Evolutionary conservation across 2,329 filamentous ascomycete species (phyloP).

Genomic region (Emmonsia crescens): DNA sequence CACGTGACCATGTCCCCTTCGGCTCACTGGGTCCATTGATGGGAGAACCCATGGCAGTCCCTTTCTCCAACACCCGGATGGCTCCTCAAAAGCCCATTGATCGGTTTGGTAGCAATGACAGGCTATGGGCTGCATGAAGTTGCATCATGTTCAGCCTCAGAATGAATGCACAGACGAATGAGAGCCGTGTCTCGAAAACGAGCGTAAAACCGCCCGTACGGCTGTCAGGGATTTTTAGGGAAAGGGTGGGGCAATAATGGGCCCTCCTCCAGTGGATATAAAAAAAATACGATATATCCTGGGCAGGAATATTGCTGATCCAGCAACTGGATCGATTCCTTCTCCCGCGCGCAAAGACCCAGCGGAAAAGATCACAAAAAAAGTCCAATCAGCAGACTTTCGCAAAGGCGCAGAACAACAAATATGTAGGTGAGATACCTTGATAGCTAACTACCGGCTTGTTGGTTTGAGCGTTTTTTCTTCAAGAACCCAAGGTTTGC

Average conservation of each 20-base stretch:
- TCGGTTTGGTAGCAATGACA: constrained; percentile 1
- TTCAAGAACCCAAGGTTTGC: too few relatives aligned
- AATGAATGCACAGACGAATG: neutral
- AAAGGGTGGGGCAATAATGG: neutral
- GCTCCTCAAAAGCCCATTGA: neutral
- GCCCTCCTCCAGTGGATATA: neutral
- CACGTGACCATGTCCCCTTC: neutral
- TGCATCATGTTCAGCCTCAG: constrained; percentile 3
- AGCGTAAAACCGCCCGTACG: neutral
- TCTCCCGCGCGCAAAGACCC: neutral
- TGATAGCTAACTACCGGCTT: neutral
- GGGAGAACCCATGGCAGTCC: neutral
- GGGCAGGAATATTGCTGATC: neutral
- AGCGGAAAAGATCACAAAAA: neutral
- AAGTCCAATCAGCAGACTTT: neutral
- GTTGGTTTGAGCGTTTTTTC: neutral
- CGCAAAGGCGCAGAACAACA: neutral
- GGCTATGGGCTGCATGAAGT: neutral
- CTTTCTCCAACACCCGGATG: neutral
- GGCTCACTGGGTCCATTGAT: neutral
- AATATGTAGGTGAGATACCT: neutral
- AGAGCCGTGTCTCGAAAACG: neutral
- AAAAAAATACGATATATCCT: neutral
- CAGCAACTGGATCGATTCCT: neutral
- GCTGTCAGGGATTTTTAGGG: neutral